Evolutionary conservation across 163 green algal genomes (phyloP), one percentile per base, ranked within the genome.

Genomic region (Volvox carteri): DNA sequence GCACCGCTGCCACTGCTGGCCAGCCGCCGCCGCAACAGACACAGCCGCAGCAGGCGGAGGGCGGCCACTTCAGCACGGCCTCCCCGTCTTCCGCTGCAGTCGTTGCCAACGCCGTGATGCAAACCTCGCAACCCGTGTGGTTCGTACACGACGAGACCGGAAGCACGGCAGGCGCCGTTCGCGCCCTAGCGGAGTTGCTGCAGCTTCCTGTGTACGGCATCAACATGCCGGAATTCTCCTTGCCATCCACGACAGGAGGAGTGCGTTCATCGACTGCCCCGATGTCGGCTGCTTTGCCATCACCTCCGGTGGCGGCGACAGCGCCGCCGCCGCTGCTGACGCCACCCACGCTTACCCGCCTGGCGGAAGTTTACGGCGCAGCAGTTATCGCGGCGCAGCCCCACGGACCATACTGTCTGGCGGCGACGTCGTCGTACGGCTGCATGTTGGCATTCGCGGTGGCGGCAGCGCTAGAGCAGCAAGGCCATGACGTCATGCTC

Each of bases 181-280:
- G 93, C 65, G 73, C 92, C n/a, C 80, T 96, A 33, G 94, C 95
- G 9, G 48, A 86, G 6, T 46, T 80, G 46, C 93, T 97, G 58
- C 92, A 84, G 23, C 84, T 97, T 58, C 95, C 95, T 1, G 92
- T 79, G 41, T 97, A 95, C 85, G 95, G 95, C 77, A 81, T 97
- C 25, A 84, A 83, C 46, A 86, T 97, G 78, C 89, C 91, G 4
- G 62, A 78, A 11, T 42, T 78, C 60, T 50, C 14, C 9, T 77
- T 30, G 41, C 44, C 76, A 6, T n/a, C n/a, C n/a, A n/a, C n/a
- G n/a, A n/a, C n/a, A n/a, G n/a, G n/a, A n/a, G n/a, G n/a, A n/a
- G n/a, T n/a, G n/a, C n/a, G n/a, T n/a, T n/a, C n/a, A n/a, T n/a
- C n/a, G n/a, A n/a, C n/a, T n/a, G n/a, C n/a, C n/a, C n/a, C n/a